phyloP scores from a whole-genome alignment of 1,284 basidiomycete genomes.

The Cryptococcus sp. region DNA sequence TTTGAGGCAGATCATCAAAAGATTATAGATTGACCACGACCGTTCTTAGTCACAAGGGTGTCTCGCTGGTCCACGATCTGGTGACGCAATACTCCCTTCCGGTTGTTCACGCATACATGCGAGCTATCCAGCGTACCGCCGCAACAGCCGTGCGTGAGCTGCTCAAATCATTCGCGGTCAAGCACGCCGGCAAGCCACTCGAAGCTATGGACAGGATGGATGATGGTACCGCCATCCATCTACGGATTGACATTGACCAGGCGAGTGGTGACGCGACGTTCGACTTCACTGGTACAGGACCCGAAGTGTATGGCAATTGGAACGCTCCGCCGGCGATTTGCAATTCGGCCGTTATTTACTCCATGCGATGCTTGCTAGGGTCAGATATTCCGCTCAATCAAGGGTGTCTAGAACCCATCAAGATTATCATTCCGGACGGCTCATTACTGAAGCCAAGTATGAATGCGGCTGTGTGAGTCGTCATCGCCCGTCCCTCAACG shows the following conservation, averaged over 20 bases:
- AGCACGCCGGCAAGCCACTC: constrained; percentile 67
- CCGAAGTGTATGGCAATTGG: constrained; percentile 63
- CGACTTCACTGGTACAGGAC: constrained; percentile 85
- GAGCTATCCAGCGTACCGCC: constrained; percentile 84
- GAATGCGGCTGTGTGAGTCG: background rate
- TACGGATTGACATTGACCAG: constrained; percentile 78
- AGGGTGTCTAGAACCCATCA: constrained; percentile 46
- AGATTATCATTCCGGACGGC: constrained; percentile 21
- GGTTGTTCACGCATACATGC: constrained; percentile 66
- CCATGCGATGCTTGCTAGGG: constrained; percentile 77
- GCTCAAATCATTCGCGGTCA: constrained; percentile 71
- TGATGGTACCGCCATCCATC: constrained; percentile 43
- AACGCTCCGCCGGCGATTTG: constrained; percentile 74
- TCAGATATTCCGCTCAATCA: constrained; percentile 7
- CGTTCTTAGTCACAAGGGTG: constrained; percentile 30
- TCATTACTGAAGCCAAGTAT: constrained; percentile 64
- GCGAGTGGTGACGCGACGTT: constrained; percentile 76
- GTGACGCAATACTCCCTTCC: constrained; percentile 56
- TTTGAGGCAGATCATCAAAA: background rate
- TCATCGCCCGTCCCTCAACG: no score
- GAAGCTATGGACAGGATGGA: constrained; percentile 55
- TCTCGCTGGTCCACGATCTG: constrained; percentile 35
- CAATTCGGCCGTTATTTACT: constrained; percentile 90
- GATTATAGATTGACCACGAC: background rate
- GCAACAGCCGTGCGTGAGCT: constrained; percentile 84